Base-by-base conservation (phyloP, 768 basidiomycete genomes). In the Calvatia gigantea region DNA sequence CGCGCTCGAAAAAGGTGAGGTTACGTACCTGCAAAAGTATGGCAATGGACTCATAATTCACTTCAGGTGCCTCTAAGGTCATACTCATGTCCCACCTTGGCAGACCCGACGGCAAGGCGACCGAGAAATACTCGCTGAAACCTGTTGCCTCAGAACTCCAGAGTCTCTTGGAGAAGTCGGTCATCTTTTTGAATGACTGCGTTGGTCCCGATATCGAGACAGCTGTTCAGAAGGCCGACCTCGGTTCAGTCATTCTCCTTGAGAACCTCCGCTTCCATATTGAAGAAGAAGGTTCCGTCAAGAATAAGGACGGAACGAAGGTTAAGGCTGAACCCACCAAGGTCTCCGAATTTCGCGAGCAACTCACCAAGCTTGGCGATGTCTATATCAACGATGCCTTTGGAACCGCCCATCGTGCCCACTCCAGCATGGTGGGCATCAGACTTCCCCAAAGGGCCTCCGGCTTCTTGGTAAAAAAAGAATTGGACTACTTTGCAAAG, bases 301-400 rank as follows among this genome's bases (percentile, higher is more conserved):
- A 96, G 75, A 94, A 94, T 72, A 87, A 90, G 70, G 93, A 96
- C 50, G 94, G 94, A 45, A 84, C 86, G 65, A 99, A 99, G 80
- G 89, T 82, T 63, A 98, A 98, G 75, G 96, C 97, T 39, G 90
- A 94, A 69, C 77, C 89, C 19, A 81, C 83, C 48, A 80, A 82
- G 58, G 91, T 98, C 58, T 72, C 86, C 53, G 75, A 84, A 64
- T 99, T 99, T 82, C 82, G 92, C 44, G 86, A 92, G 67, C 77
- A 85, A 32, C 85, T 99, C 63, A 98, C 96, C 54, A 81, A 79
- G 54, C 87, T 99, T 62, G 95, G 95, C 50, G 94, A 98, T 66
- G 88, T 99, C 60, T 98, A 98, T 71, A 80, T 99, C 70, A 99
- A 99, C 76, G 96, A 99, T 70, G 96, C 96, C 23, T 99, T 99